Evolutionary conservation across 2,329 filamentous ascomycete species (phyloP), one percentile per base, ranked within the genome.

Genomic region (Stachybotrys chlorohalonatus): DNA sequence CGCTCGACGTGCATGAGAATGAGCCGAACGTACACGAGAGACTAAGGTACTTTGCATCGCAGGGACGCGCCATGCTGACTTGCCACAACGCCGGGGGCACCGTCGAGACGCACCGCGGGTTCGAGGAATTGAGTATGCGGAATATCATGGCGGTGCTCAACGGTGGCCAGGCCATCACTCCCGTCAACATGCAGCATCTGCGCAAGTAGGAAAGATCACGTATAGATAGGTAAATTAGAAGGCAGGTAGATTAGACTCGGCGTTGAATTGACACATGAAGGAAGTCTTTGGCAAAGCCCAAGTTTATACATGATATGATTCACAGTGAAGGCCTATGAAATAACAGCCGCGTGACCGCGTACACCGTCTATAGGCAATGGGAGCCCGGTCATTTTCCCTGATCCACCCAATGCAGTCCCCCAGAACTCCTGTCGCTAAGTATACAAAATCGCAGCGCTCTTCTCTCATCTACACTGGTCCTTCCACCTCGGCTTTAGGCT

Each of bases 81-180:
- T 81, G 82, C 53, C 85, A 87, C 64, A 86, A 86, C 59, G 85
- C 84, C 1, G 84, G 84, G 0, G 83, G 83, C 4, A 86, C 83
- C 42, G 74, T 86, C 13, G 83, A 86, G 65, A 84, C 84, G 57
- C 82, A 84, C 61, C 65, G 79, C n/a, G 83, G 81, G 5, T 86
- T 87, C 59, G 85, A 88, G 71, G 77, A 81, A 66, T 63, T 87
- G 65, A 81, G 80, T 39, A 86, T 89, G 77, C 73, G 81, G 62
- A 89, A 88, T 64, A 76, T 88, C 52, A 71, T 85, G 68, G 77
- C 78, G 0, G 84, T 84, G 54, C 63, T 86, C 54, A 66, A 67
- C 2, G 78, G 77, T 0, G 70, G 71, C 2, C 69, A 77, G 56
- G 69, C 81, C 3, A 67, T 85, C 30, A 84, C 84, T 53, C 80